Evolutionary conservation across 176 grass and related monocot species (phyloP).

Genomic region (Juncus inflexus): DNA sequence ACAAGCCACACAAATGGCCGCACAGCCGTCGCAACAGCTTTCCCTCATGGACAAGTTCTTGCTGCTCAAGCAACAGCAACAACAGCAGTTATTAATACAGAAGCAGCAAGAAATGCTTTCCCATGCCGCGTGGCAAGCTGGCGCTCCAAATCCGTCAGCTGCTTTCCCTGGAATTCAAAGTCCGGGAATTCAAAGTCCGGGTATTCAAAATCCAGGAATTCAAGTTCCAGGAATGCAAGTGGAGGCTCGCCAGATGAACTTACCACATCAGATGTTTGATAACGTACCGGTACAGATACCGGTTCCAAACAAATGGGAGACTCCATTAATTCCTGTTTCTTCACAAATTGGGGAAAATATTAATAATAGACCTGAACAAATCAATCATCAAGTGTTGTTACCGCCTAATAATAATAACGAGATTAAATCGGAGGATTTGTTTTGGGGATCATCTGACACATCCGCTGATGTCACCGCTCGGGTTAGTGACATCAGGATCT

Average conservation of each 20-base stretch:
- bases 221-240: background rate
- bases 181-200: background rate
- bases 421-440: conserved; percentile 20
- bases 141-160: conserved; percentile 15
- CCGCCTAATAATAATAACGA: background rate
- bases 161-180: conserved; percentile 18
- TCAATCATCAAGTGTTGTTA: too few relatives aligned
- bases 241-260: conserved; percentile 1
- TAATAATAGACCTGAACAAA: too few relatives aligned
- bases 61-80: conserved; percentile 84
- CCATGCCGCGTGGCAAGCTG: conserved; percentile 39
- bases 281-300: conserved; percentile 2
- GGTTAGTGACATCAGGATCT: conserved; percentile 39
- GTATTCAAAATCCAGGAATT: background rate
- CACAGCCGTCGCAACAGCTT: conserved; percentile 58
- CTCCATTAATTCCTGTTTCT: conserved; percentile 2
- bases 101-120: conserved; percentile 60
- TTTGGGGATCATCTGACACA: conserved; percentile 11
- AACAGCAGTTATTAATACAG: conserved; percentile 32
- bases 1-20: conserved; percentile 57
- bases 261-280: conserved; percentile 27
- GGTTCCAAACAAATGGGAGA: conserved; percentile 2
- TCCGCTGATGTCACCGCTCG: conserved; percentile 30
- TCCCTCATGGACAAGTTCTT: conserved; percentile 82
- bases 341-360: too few relatives aligned